Base-by-base conservation (phyloP, 1,284 basidiomycete genomes). In the Moesziomyces parantarcticus region DNA sequence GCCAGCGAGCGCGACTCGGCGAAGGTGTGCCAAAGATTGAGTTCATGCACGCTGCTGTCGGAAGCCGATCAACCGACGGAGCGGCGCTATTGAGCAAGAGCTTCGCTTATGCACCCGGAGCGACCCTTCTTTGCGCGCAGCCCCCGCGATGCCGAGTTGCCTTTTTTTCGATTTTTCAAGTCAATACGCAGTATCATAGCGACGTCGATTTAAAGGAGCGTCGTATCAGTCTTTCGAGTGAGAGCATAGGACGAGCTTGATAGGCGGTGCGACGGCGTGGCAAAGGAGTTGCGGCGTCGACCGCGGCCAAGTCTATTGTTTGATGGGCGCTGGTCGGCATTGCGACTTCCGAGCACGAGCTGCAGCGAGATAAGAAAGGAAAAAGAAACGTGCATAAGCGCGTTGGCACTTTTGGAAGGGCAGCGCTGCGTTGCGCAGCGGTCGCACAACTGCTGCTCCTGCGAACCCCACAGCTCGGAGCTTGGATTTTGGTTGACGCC, bases 21-120 rank as follows among this genome's bases (percentile, higher is more conserved):
- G 22, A 14, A 45, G 16, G 25, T 8, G 22, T 18, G 44, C 9
- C 11, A 21, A 8, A n/a, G 22, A 45, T 14, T 10, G 22, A 48
- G 42, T 46, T 43, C 1, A 57, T 41, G 60, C 54, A 63, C 49
- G 23, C 49, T 41, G 23, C 55, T 64, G 55, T 64, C 61, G 61
- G 55, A 64, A 64, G 61, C 14, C 48, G 55, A 58, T 58, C 61
- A 58, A 52, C 61, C 55, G 61, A 58, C 55, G 61, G 58, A 42
- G 41, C 42, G 42, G 50, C 46, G 55, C 34, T 46, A 34, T 26
- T 44, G 51, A 36, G 26, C 23, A 63, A 43, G 8, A 25, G 26
- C 11, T 47, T 64, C 55, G 50, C 61, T 58, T 58, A 53, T 64
- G 50, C 61, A 34, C n/a, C 25, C 42, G 26, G 39, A 47, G 34